Conservation (phyloP, 352 stramenopile genomes). For the Phytophthora ohioensis region DNA sequence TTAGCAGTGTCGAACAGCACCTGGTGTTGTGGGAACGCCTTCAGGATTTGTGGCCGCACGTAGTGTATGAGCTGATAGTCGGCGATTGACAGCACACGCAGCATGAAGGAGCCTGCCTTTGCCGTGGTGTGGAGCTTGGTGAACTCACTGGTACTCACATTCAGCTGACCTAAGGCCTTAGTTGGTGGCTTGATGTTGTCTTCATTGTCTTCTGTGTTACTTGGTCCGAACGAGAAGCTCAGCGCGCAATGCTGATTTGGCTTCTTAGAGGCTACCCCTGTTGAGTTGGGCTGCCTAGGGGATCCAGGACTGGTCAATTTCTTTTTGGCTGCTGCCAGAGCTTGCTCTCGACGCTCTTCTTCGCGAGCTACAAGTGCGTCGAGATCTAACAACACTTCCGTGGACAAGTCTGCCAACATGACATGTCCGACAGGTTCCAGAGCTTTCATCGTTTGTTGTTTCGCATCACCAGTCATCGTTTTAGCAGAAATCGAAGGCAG, state of each 20-base stretch:
- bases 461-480: slow-evolving; percentile 11
- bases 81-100: slow-evolving; percentile 54
- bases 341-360: slow-evolving; percentile 30
- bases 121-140: slow-evolving; percentile 72
- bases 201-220: neutral
- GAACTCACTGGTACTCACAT: slow-evolving; percentile 61
- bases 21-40: slow-evolving; percentile 65
- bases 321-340: slow-evolving; percentile 16
- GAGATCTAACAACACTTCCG: slow-evolving; percentile 65
- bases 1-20: slow-evolving; percentile 65
- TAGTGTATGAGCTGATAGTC: slow-evolving; percentile 50
- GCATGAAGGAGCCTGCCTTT: slow-evolving; percentile 59
- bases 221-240: slow-evolving; percentile 34
- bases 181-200: neutral
- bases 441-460: slow-evolving; percentile 29
- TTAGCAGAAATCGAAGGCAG: slow-evolving; percentile 35
- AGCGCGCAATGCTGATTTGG: slow-evolving; percentile 35
- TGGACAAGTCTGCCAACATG: slow-evolving; percentile 60
- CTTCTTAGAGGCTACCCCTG: slow-evolving; percentile 12
- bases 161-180: slow-evolving; percentile 34
- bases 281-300: neutral
- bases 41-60: slow-evolving; percentile 49
- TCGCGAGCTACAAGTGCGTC: slow-evolving; percentile 64
- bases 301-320: slow-evolving; percentile 5
- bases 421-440: slow-evolving; percentile 47